Evolutionary conservation across 805 yeast species (phyloP).

Genomic region (Scheffersomyces ergatensis): DNA sequence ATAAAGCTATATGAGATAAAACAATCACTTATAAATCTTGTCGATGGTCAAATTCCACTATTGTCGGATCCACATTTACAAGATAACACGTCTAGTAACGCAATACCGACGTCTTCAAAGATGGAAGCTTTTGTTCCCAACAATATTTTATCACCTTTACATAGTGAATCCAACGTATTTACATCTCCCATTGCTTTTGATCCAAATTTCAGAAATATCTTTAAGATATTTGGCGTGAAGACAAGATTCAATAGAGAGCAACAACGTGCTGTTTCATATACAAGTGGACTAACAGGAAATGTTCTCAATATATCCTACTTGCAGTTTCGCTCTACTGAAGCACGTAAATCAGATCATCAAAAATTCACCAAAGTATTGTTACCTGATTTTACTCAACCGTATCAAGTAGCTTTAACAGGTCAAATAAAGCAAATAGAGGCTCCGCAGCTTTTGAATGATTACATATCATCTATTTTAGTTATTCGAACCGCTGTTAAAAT

Average conservation of each 20-base stretch:
- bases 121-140: neutral
- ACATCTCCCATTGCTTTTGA: constrained; percentile 27
- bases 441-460: constrained; percentile 17
- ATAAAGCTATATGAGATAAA: constrained; percentile 12
- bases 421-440: constrained; percentile 41
- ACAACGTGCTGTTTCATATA: constrained; percentile 19
- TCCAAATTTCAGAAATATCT: constrained; percentile 29
- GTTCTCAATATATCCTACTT: constrained; percentile 22
- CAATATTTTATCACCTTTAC: neutral
- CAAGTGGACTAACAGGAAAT: constrained; percentile 29
- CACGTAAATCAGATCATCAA: neutral
- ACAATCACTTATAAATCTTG: constrained; percentile 6
- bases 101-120: neutral
- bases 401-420: constrained; percentile 24
- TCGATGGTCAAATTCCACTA: constrained; percentile 4
- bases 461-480: constrained; percentile 24
- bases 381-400: constrained; percentile 11
- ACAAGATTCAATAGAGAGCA: constrained; percentile 2
- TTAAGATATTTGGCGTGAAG: constrained; percentile 16
- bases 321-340: constrained; percentile 4
- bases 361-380: constrained; percentile 10
- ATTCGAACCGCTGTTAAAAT: constrained; percentile 37
- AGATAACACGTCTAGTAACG: neutral
- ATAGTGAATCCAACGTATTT: constrained; percentile 20
- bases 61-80: neutral